These are phyloP conservation scores for Mallotus nudiflorus DNA, from an alignment of 345 rosid genomes.

Conservation along the genomic window DNA sequence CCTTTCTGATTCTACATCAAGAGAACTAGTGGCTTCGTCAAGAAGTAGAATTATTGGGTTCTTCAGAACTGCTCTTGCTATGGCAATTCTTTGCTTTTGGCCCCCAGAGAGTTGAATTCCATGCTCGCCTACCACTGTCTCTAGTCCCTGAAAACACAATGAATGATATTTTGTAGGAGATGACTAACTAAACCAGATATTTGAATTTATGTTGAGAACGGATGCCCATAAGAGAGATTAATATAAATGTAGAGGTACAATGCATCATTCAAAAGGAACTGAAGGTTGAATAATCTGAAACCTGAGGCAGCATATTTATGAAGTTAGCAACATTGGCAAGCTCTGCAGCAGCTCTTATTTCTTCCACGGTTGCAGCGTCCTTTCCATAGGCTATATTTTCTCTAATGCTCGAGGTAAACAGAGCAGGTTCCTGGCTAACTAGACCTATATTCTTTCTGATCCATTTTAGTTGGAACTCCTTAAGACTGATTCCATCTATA, in stretches of 20 bases:
- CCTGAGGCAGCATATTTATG: slow-evolving; percentile 19
- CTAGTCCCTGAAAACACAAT: slow-evolving; percentile 21
- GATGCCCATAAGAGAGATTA: background rate
- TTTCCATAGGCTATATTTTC: slow-evolving; percentile 21
- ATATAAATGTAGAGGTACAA: no score
- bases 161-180: background rate
- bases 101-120: slow-evolving; percentile 71
- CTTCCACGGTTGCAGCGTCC: slow-evolving; percentile 17
- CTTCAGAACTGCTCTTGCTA: slow-evolving; percentile 57
- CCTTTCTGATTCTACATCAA: slow-evolving; percentile 62
- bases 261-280: background rate
- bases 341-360: slow-evolving; percentile 11
- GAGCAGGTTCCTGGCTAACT: slow-evolving; percentile 20
- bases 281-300: background rate
- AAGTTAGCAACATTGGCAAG: slow-evolving; percentile 23
- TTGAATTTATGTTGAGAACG: background rate
- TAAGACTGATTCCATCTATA: slow-evolving; percentile 20
- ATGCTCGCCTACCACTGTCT: slow-evolving; percentile 64
- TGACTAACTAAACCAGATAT: background rate
- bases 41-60: slow-evolving; percentile 55
- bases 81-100: slow-evolving; percentile 58
- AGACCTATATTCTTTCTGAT: slow-evolving; percentile 17
- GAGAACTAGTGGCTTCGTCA: slow-evolving; percentile 67
- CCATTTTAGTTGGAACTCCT: slow-evolving; percentile 20
- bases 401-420: slow-evolving; percentile 17